Evolutionary conservation across 768 basidiomycete genomes (phyloP), one percentile per base, ranked within the genome.

Genomic region (Trametes meyenii): DNA sequence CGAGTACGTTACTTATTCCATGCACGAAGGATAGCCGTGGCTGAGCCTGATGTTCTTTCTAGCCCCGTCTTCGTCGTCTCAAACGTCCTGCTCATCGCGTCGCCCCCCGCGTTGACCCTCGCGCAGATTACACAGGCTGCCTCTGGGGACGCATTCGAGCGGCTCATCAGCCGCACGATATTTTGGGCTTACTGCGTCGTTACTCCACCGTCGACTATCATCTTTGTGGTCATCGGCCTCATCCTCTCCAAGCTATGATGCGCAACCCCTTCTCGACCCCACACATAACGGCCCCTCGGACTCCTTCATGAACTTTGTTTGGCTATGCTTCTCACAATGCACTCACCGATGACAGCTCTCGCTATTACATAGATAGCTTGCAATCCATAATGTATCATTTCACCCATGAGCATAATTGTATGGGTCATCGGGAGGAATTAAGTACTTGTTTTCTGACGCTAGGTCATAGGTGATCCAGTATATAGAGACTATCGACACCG

Each of bases 131-230:
- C 94, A 0, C 90, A 93, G 72, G 88, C 90, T 69, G 90, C 88
- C 1, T 88, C 79, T 0, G 91, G 92, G 2, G 92, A 92, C 68
- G 87, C 92, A 0, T 98, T 98, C 70, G 96, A 98, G 76, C 81
- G 94, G 1, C 81, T 98, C 38, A 90, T 97, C 72, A 89, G 87
- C 61, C 83, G 92, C 55, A 98, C 96, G 0, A 92, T 98, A 61
- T 94, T 94, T 72, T 95, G 94, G 93, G 83, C 89, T 2, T 98
- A 96, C 70, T 94, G 92, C 66, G 76, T 94, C 36, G 77, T 95
- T 58, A 96, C 95, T 0, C 94, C 95, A 2, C 90, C 92, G 2
- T 80, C 89, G n/a, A 92, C 87, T 55, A 85, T 94, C 56, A 69
- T 79, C 17, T 89, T 87, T 69, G 90, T 96, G 50, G 81, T 96